Evolutionary conservation across 1,139 yeast species (phyloP).

Genomic region (Yamadazyma diddensiae): DNA sequence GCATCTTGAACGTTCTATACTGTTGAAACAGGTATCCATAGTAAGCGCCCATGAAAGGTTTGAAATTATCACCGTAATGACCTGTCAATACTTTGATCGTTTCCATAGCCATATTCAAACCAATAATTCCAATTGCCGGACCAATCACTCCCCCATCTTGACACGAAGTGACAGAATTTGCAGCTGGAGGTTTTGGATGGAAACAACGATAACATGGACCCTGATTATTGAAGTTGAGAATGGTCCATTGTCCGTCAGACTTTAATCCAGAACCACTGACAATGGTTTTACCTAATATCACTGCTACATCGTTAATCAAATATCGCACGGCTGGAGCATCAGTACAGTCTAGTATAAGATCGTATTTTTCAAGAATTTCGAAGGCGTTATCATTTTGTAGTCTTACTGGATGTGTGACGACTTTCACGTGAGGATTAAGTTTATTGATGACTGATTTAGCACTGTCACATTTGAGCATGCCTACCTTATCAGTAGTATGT

Average conservation of each 20-base stretch:
- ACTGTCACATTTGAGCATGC: slow-evolving; percentile 71
- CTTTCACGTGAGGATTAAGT: slow-evolving; percentile 66
- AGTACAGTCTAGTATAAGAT: slow-evolving; percentile 85
- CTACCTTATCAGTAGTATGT: slow-evolving; percentile 67
- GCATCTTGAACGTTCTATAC: slow-evolving; percentile 74
- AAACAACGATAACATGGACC: slow-evolving; percentile 97
- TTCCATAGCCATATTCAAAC: slow-evolving; percentile 86
- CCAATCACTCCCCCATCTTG: slow-evolving; percentile 96
- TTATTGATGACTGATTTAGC: slow-evolving; percentile 54
- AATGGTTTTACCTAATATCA: slow-evolving; percentile 62
- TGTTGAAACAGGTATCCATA: slow-evolving; percentile 74
- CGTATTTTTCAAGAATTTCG: slow-evolving; percentile 59
- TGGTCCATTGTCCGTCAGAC: slow-evolving; percentile 85
- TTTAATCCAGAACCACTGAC: slow-evolving; percentile 91
- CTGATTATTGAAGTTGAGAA: slow-evolving; percentile 58
- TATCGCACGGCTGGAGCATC: slow-evolving; percentile 90
- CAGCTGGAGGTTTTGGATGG: slow-evolving; percentile 88
- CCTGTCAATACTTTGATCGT: slow-evolving; percentile 71
- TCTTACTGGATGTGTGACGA: slow-evolving; percentile 50
- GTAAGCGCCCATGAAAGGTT: slow-evolving; percentile 69
- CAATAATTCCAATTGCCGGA: slow-evolving; percentile 91
- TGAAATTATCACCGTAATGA: slow-evolving; percentile 53
- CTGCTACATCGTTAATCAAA: slow-evolving; percentile 83
- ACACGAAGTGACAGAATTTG: slow-evolving; percentile 79
- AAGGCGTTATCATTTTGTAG: slow-evolving; percentile 61